Base-by-base conservation (phyloP, 2,329 filamentous ascomycete species). In the Elsinoe necatrix region DNA sequence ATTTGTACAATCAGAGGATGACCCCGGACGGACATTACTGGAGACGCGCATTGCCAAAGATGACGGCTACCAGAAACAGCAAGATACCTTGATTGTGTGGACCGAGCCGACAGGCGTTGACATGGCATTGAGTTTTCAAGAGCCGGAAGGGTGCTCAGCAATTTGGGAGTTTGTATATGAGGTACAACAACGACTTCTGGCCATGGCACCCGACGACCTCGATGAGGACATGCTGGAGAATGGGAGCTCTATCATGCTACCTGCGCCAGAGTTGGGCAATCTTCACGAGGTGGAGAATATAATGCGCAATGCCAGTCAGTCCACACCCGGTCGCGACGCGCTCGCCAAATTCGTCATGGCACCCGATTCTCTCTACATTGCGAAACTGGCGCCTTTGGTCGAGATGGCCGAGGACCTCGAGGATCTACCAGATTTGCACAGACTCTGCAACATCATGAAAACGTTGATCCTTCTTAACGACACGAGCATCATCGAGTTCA, bases 81-180 rank as follows among this genome's bases (percentile, higher is more conserved):
- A 97, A 56, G 92, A 97, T 71, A 98, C 93, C 2, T 81, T 98
- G 60, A 97, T 98, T 61, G 91, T 98, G 60, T 98, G 93, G 93
- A 96, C 92, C 37, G 93, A 97, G 69, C 82, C 84, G 59, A 93
- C 85, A 73, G 87, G 87, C 58, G 84, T 91, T 57, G 93, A 98
- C 69, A 97, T 98, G 93, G 93, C 93, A 42, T 80, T 98, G 61
- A 96, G 91, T 69, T 98, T 98, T 67, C 93, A 98, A 71, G 93
- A 98, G 74, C 86, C 91, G 1, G 93, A 97, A 63, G 93, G 92
- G 45, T 98, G 93, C 72, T 83, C 87, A 18, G 79, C 84, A 61
- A 95, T 98, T 71, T 98, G 93, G 93, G 89, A 92, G 65, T 97
- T 97, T 64, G 87, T 98, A 58, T 87, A 85, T 68, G 83, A 84